Conservation (phyloP, 371 early-diverging fungal genomes). For the Saksenaea oblongispora region DNA sequence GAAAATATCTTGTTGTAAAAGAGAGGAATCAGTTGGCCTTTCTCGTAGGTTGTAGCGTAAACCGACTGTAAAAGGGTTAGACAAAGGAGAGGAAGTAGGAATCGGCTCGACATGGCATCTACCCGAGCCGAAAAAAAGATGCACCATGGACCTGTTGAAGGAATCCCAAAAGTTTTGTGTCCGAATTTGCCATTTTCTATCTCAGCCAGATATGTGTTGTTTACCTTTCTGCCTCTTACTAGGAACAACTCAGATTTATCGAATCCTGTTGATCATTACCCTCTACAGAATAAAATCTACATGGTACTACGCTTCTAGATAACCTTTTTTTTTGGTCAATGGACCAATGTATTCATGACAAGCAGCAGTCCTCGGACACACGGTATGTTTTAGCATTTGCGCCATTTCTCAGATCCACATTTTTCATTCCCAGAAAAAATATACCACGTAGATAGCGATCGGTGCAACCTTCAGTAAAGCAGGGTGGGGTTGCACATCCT, state of each 20-base stretch:
- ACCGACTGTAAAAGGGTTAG: not conserved
- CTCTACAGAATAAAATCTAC: not conserved
- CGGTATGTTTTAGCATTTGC: too few species aligned
- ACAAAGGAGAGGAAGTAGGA: slow-evolving; percentile 2
- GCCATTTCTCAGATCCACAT: too few species aligned
- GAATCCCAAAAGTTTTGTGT: not conserved
- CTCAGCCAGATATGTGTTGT: not conserved
- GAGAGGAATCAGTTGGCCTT: slow-evolving; percentile 36
- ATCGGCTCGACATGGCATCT: slow-evolving; percentile 3
- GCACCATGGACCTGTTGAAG: not conserved
- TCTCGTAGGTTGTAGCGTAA: slow-evolving; percentile 19
- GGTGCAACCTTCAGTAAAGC: too few species aligned
- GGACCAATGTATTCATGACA: not conserved
- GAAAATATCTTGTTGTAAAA: slow-evolving; percentile 48
- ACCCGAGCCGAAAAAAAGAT: slow-evolving; percentile 4
- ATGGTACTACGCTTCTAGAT: not conserved
- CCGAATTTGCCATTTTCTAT: not conserved
- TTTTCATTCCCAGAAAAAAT: too few species aligned
- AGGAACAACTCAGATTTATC: too few species aligned
- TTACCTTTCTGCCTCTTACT: not conserved
- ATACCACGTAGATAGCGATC: too few species aligned
- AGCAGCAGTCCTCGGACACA: slow-evolving; percentile 9
- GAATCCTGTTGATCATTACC: too few species aligned
- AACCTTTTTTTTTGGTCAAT: not conserved
- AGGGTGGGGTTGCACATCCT: too few species aligned